phyloP scores from a whole-genome alignment of 768 basidiomycete species.

The Trametes coccinea region DNA sequence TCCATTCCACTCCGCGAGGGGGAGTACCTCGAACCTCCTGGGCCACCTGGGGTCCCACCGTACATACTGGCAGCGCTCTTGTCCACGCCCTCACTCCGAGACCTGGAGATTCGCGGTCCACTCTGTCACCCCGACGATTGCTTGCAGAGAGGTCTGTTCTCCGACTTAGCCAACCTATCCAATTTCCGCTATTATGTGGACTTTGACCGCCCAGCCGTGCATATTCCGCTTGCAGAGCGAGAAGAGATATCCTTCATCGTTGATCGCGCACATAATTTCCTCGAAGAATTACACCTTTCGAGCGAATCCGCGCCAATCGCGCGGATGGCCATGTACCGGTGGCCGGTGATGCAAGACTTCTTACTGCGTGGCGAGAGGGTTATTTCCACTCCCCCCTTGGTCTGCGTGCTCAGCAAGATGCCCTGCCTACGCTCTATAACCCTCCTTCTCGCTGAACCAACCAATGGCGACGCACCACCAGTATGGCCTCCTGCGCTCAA shows the following conservation, averaged over 20 bases:
- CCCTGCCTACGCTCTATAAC: neutral
- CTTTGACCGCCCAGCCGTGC: neutral
- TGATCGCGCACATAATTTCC: neutral
- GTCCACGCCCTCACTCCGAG: neutral
- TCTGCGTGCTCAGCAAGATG: neutral
- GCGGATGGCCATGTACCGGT: neutral
- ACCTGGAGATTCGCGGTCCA: neutral
- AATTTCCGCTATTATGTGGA: neutral
- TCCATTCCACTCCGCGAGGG: neutral
- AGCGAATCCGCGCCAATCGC: neutral
- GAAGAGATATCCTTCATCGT: neutral
- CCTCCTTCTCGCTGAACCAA: neutral
- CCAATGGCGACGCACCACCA: neutral
- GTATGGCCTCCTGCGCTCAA: neutral
- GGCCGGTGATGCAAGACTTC: neutral
- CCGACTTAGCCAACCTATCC: neutral
- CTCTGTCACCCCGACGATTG: neutral
- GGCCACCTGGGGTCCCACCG: neutral
- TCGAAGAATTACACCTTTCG: neutral
- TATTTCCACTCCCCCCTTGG: neutral
- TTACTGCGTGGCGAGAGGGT: neutral
- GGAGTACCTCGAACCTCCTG: neutral
- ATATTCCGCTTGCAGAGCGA: neutral
- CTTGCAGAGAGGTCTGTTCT: neutral
- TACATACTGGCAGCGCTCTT: neutral